Evolutionary conservation across 768 basidiomycete genomes (phyloP).

Genomic region (Mycena vitilis): DNA sequence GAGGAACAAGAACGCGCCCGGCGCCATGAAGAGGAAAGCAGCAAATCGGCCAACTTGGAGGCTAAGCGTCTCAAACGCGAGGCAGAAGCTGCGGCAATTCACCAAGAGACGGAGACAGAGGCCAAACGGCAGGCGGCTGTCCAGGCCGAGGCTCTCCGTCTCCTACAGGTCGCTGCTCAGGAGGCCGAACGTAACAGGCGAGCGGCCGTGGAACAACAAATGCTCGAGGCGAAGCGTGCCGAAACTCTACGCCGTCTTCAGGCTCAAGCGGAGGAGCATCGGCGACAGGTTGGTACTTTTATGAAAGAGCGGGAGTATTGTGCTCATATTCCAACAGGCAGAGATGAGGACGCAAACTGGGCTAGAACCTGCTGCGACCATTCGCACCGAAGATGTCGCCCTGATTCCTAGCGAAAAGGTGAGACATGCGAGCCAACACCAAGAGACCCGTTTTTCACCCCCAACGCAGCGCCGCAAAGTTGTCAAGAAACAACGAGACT

Average conservation of each 20-base stretch:
- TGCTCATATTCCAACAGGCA: conserved; percentile 23
- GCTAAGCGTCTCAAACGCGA: conserved; percentile 28
- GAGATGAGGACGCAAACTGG: conserved; percentile 14
- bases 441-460: no score
- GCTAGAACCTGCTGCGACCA: not conserved
- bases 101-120: conserved; percentile 31
- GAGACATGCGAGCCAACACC: not conserved
- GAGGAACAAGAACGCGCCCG: conserved; percentile 32
- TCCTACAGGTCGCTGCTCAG: conserved; percentile 15
- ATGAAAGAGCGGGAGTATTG: not conserved
- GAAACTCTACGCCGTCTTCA: conserved; percentile 40
- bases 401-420: conserved; percentile 10
- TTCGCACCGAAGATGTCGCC: not conserved
- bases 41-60: conserved; percentile 24
- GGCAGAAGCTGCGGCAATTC: conserved; percentile 21
- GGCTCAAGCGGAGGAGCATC: conserved; percentile 41
- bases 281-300: conserved; percentile 34
- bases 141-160: conserved; percentile 22
- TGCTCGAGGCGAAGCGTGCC: conserved; percentile 36
- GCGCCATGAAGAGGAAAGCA: conserved; percentile 31
- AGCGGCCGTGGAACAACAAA: conserved; percentile 20
- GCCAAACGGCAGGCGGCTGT: conserved; percentile 19
- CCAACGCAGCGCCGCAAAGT: conserved; percentile 11
- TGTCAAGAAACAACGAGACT: conserved; percentile 20
- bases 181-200: conserved; percentile 17